phyloP scores from a whole-genome alignment of 2,329 filamentous ascomycete species.

The Podosphaera xanthii region DNA sequence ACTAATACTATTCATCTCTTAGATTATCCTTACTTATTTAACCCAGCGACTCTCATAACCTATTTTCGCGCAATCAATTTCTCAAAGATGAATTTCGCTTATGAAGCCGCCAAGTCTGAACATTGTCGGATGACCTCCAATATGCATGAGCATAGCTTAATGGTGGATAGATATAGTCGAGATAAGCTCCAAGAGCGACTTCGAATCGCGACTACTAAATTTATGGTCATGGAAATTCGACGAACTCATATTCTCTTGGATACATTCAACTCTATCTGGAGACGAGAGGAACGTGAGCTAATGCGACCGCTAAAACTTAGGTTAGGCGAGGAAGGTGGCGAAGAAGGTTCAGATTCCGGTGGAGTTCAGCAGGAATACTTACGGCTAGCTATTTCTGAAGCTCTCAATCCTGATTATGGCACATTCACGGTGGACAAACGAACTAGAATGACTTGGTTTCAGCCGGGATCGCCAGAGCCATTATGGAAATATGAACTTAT shows the following conservation, averaged over 20 bases:
- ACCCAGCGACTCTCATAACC: conserved; percentile 44
- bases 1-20: conserved; percentile 50
- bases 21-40: conserved; percentile 63
- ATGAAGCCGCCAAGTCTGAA: conserved; percentile 41
- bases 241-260: conserved; percentile 45
- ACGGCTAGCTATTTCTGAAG: conserved; percentile 57
- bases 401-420: conserved; percentile 54
- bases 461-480: conserved; percentile 58
- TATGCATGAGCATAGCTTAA: conserved; percentile 28
- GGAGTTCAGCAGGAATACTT: conserved; percentile 97
- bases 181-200: conserved; percentile 38
- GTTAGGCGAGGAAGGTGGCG: conserved; percentile 58
- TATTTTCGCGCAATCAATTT: conserved; percentile 84
- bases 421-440: conserved; percentile 48
- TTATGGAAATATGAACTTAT: conserved; percentile 79
- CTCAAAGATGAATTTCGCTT: conserved; percentile 59
- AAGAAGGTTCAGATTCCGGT: conserved; percentile 80
- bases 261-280: conserved; percentile 74
- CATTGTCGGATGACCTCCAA: conserved; percentile 30
- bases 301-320: conserved; percentile 72
- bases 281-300: conserved; percentile 59
- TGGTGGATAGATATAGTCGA: conserved; percentile 34
- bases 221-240: conserved; percentile 45
- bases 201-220: conserved; percentile 43
- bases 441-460: conserved; percentile 72